These are phyloP conservation scores for Malus fusca DNA, from an alignment of 306 rosid species.

Conservation along the genomic window DNA sequence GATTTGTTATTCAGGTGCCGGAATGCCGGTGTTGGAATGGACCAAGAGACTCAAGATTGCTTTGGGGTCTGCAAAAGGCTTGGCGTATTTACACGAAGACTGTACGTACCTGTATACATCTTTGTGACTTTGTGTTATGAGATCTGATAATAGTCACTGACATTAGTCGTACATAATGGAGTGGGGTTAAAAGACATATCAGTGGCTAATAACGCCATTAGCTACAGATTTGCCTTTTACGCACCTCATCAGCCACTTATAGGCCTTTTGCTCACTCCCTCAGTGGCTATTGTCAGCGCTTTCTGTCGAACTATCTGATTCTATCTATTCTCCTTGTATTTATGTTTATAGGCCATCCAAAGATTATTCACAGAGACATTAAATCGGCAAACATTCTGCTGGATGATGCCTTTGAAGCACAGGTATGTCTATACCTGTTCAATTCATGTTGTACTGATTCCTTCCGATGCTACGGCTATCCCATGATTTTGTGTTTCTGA, in stretches of 20 bases:
- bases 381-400: constrained; percentile 85
- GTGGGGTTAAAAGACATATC: background rate
- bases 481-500: background rate
- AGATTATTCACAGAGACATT: constrained; percentile 89
- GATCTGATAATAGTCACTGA: background rate
- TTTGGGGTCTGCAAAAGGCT: constrained; percentile 83
- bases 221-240: background rate
- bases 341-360: constrained; percentile 70
- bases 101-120: constrained; percentile 37
- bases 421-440: constrained; percentile 28
- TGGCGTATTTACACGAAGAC: constrained; percentile 85
- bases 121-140: background rate
- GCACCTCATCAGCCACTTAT: background rate
- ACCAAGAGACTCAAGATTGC: constrained; percentile 69
- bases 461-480: background rate
- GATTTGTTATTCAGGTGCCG: constrained; percentile 28
- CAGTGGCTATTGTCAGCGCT: background rate
- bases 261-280: background rate
- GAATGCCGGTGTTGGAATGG: constrained; percentile 73
- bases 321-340: constrained; percentile 6
- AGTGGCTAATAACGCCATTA: background rate
- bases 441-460: background rate
- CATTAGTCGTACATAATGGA: background rate
- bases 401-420: constrained; percentile 73
- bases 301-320: background rate